Evolutionary conservation across 1,284 basidiomycete genomes (phyloP).

Genomic region (Peniophora sp.): DNA sequence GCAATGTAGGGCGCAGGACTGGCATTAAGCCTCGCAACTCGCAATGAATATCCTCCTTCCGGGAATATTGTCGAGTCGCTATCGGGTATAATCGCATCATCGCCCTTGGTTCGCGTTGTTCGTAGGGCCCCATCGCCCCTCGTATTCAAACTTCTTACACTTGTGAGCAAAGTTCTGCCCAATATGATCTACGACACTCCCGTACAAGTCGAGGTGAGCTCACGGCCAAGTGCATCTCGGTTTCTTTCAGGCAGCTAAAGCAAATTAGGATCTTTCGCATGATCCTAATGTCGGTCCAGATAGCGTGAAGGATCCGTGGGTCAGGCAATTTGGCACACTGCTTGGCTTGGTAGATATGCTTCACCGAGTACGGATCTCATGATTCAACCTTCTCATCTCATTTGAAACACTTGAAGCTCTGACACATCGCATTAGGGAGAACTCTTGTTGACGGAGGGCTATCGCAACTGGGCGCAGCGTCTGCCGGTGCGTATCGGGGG

Average conservation of each 20-base stretch:
- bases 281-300: background rate
- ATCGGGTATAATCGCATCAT: constrained; percentile 60
- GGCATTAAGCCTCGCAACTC: constrained; percentile 52
- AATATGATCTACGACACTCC: constrained; percentile 51
- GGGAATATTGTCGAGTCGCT: constrained; percentile 37
- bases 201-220: constrained; percentile 46
- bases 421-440: too few relatives aligned
- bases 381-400: background rate
- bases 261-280: background rate
- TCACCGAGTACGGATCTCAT: background rate
- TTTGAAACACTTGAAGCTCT: too few relatives aligned
- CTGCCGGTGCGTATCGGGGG: background rate
- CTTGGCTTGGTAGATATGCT: background rate
- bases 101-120: constrained; percentile 60
- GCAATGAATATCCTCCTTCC: constrained; percentile 28
- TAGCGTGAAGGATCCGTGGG: background rate
- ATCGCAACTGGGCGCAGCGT: background rate
- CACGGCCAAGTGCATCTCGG: background rate
- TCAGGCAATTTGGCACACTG: background rate
- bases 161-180: constrained; percentile 40
- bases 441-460: background rate
- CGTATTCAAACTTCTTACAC: constrained; percentile 35
- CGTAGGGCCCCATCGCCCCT: constrained; percentile 45
- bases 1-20: constrained; percentile 55
- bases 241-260: too few relatives aligned